Percentiles rank a stretch among this genome's conserved stretches.
Conservation (phyloP, 2,329 filamentous ascomycete genomes). For the Bipolaris oryzae region DNA sequence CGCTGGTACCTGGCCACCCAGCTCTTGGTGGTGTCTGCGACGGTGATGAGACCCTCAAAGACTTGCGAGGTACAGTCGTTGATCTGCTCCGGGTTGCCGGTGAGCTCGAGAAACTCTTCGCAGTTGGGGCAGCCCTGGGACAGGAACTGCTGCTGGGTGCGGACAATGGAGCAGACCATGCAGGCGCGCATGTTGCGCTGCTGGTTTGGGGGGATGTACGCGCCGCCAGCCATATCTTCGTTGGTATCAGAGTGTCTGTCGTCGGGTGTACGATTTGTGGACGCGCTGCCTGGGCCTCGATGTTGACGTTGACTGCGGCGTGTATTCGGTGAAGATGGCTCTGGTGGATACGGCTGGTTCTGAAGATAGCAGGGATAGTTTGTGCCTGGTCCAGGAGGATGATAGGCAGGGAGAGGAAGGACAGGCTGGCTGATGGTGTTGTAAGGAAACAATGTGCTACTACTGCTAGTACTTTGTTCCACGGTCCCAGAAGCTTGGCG, state of each 20-base stretch:
- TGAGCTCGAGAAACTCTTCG: slow-evolving; percentile 86
- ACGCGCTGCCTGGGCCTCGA: slow-evolving; percentile 3
- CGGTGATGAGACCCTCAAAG: slow-evolving; percentile 88
- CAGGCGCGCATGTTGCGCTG: slow-evolving; percentile 90
- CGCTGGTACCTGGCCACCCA: slow-evolving; percentile 99
- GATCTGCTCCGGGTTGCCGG: slow-evolving; percentile 78
- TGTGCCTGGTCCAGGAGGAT: background rate
- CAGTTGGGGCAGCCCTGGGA: slow-evolving; percentile 94
- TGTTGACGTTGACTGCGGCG: background rate
- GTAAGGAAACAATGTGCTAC: slow-evolving; percentile 14
- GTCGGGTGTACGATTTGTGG: slow-evolving; percentile 4
- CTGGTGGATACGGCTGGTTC: background rate
- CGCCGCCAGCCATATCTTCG: slow-evolving; percentile 46
- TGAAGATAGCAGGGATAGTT: background rate
- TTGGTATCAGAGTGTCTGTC: background rate
- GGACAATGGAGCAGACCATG: slow-evolving; percentile 97
- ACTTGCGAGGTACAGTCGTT: slow-evolving; percentile 94
- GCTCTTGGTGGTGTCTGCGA: slow-evolving; percentile 79
- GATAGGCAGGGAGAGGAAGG: background rate
- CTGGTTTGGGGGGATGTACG: slow-evolving; percentile 75
- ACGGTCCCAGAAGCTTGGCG: slow-evolving; percentile 25
- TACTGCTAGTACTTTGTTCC: slow-evolving; percentile 14
- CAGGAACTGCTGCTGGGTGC: slow-evolving; percentile 81
- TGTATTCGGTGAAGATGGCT: slow-evolving; percentile 2
- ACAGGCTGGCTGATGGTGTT: background rate